phyloP scores from a whole-genome alignment of 345 rosid species.

The Stellera chamaejasme region DNA sequence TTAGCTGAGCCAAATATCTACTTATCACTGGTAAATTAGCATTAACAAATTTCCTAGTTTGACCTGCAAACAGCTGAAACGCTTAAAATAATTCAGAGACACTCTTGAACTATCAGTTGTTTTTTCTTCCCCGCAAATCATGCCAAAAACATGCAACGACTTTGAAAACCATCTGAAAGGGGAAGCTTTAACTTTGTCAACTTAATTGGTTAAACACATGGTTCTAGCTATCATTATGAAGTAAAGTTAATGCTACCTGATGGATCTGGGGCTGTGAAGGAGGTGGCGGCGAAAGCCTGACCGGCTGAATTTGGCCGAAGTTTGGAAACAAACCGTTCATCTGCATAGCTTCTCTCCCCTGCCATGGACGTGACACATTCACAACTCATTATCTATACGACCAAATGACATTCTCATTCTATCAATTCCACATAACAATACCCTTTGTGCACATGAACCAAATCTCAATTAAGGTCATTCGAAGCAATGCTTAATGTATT shows the following conservation, averaged over 20 bases:
- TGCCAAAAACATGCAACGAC: no score
- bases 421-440: neutral
- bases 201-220: no score
- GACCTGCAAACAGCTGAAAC: no score
- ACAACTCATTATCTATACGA: constrained; percentile 10
- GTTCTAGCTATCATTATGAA: no score
- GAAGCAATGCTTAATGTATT: constrained; percentile 7
- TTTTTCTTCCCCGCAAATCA: no score
- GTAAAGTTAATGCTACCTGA: constrained; percentile 24
- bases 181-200: no score
- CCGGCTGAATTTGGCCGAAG: constrained; percentile 51
- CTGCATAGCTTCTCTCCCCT: constrained; percentile 60
- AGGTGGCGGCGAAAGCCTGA: constrained; percentile 28
- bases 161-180: no score
- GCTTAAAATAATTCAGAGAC: no score
- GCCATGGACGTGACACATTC: constrained; percentile 4
- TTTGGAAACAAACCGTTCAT: constrained; percentile 53
- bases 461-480: constrained; percentile 3
- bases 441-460: neutral
- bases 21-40: no score
- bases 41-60: no score
- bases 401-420: constrained; percentile 9
- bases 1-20: no score
- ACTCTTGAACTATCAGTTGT: no score
- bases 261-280: constrained; percentile 31